Evolutionary conservation across 2,329 filamentous ascomycete genomes (phyloP).

Genomic region (Ophiostoma perfectum): DNA sequence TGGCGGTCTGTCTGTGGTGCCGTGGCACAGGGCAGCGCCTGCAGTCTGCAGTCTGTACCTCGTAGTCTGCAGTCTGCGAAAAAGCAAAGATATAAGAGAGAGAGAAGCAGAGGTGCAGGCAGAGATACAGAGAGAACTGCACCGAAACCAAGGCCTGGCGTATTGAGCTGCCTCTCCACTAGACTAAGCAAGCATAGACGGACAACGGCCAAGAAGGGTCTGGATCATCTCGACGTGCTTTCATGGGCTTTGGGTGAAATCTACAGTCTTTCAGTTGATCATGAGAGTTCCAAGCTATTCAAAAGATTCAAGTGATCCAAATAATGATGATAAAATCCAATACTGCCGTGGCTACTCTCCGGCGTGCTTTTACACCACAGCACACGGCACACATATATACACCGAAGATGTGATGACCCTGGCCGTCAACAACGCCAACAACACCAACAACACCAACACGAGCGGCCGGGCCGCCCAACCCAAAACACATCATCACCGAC

Average conservation of each 20-base stretch:
- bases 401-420: neutral
- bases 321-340: too few relatives aligned
- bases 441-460: neutral
- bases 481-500: slow-evolving; percentile 13
- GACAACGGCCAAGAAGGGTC: neutral
- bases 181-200: neutral
- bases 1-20: slow-evolving; percentile 11
- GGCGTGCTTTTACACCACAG: neutral
- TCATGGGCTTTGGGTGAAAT: neutral
- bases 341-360: too few relatives aligned
- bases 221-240: neutral
- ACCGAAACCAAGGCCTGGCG: neutral
- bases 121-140: too few relatives aligned
- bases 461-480: neutral
- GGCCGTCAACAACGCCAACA: neutral
- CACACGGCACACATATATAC: neutral
- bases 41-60: neutral
- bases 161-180: neutral
- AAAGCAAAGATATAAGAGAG: too few relatives aligned
- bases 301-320: too few relatives aligned
- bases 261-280: too few relatives aligned
- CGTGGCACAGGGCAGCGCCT: neutral
- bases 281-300: too few relatives aligned
- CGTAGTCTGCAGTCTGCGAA: neutral
- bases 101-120: too few relatives aligned